Evolutionary conservation across 73 alveolate genomes (phyloP).

Genomic region (Stentor coeruleus): DNA sequence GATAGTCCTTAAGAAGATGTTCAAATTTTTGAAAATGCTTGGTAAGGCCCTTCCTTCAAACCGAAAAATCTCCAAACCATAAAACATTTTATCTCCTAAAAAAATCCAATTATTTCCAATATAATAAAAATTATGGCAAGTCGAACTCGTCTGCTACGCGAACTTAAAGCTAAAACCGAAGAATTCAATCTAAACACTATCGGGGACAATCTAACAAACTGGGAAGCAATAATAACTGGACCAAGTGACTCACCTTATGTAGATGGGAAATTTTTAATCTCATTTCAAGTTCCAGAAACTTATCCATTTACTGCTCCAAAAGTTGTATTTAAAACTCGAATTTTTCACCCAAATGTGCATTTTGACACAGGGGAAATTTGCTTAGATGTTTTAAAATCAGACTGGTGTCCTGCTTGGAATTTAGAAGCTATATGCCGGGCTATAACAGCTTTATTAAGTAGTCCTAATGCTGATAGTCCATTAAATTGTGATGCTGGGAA

Average conservation of each 20-base stretch:
- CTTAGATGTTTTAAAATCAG: conserved; percentile 82
- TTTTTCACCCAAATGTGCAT: conserved; percentile 96
- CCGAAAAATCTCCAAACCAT: no score
- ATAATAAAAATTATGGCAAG: no score
- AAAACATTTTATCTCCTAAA: no score
- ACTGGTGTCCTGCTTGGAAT: conserved; percentile 97
- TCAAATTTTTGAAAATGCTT: no score
- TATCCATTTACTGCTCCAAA: conserved; percentile 93
- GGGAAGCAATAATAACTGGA: conserved; percentile 85
- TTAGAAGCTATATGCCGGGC: conserved; percentile 89
- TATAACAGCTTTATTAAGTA: conserved; percentile 67
- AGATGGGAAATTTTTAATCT: conserved; percentile 53
- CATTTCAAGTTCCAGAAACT: conserved; percentile 68
- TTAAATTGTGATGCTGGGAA: conserved; percentile 96
- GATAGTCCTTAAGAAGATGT: no score
- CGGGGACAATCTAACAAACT: conserved; percentile 60
- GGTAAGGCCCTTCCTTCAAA: no score
- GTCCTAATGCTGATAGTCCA: conserved; percentile 98
- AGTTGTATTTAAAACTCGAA: conserved; percentile 76
- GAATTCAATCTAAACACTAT: not conserved
- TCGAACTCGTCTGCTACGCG: conserved; percentile 16
- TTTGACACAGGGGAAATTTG: conserved; percentile 89
- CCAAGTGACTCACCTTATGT: conserved; percentile 86
- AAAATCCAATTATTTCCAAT: no score
- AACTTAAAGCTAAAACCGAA: conserved; percentile 18